Conservation (phyloP, 192 early-diverging fungal species). For the Entophlyctis luteolus region DNA sequence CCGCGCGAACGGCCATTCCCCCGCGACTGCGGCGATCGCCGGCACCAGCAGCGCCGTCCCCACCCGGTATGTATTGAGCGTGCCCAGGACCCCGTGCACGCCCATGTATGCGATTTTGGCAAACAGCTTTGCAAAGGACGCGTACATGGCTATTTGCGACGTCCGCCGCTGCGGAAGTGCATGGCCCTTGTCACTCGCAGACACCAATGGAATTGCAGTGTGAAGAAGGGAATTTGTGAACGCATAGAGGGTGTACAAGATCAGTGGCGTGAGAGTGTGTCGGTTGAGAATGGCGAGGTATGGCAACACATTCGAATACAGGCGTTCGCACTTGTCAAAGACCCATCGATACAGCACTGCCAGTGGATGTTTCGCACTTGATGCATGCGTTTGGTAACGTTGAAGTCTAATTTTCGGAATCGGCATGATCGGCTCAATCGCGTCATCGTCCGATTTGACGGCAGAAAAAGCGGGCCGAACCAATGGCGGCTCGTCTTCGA, state of each 20-base stretch:
- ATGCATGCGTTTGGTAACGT: background rate
- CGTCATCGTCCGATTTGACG: conserved; percentile 1
- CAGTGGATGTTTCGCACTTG: background rate
- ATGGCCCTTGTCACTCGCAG: conserved; percentile 15
- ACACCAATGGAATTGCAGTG: conserved; percentile 36
- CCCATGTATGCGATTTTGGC: conserved; percentile 30
- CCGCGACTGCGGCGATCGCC: conserved; percentile 22
- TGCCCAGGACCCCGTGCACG: conserved; percentile 32
- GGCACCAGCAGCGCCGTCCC: conserved; percentile 33
- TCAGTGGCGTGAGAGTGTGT: conserved; percentile 28
- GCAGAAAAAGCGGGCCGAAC: background rate
- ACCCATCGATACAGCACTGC: conserved; percentile 31
- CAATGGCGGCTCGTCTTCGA: background rate
- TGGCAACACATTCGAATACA: conserved; percentile 8
- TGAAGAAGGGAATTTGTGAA: conserved; percentile 33
- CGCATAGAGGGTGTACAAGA: conserved; percentile 28
- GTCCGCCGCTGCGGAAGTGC: background rate
- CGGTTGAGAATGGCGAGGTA: conserved; percentile 24
- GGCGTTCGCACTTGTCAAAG: conserved; percentile 9
- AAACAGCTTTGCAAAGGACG: conserved; percentile 28
- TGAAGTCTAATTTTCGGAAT: conserved; percentile 21
- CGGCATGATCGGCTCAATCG: conserved; percentile 37
- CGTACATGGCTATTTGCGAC: conserved; percentile 14
- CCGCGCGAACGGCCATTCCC: conserved; percentile 24
- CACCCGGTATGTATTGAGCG: conserved; percentile 26